Evolutionary conservation across 768 basidiomycete species (phyloP).

Genomic region (Amanita molliuscula): DNA sequence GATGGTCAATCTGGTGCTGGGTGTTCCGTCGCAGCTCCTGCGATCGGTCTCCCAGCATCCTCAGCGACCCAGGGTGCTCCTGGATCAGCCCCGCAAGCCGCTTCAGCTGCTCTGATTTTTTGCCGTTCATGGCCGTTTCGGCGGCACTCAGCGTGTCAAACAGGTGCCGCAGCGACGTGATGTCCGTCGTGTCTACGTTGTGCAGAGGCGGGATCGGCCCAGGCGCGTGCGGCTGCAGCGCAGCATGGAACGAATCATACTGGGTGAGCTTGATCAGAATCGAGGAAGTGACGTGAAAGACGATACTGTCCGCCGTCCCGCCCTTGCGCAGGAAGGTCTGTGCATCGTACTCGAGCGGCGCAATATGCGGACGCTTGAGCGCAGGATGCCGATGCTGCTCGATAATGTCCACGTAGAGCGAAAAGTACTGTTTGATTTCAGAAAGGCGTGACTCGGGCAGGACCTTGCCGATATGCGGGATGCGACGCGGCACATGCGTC

Average conservation of each 20-base stretch:
- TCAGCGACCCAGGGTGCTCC: conserved; percentile 12
- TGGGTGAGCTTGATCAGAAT: conserved; percentile 9
- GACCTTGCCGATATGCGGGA: conserved; percentile 8
- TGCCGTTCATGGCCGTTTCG: conserved; percentile 11
- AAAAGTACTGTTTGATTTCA: conserved; percentile 11
- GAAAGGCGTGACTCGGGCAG: conserved; percentile 8
- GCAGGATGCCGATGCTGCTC: neutral
- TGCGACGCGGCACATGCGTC: conserved; percentile 15
- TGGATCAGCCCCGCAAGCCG: conserved; percentile 13
- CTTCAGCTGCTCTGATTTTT: conserved; percentile 14
- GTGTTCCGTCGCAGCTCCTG: conserved; percentile 12
- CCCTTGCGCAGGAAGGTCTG: neutral
- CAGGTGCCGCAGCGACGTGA: conserved; percentile 6
- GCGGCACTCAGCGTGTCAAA: conserved; percentile 13
- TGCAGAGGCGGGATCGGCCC: conserved; percentile 6
- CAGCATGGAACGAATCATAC: conserved; percentile 9
- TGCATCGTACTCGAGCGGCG: conserved; percentile 7
- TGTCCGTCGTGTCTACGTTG: conserved; percentile 8
- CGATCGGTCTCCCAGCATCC: conserved; percentile 8
- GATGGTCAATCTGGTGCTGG: conserved; percentile 9
- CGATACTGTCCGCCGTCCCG: neutral
- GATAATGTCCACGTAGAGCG: conserved; percentile 14
- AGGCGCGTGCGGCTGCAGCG: conserved; percentile 6
- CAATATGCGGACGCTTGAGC: conserved; percentile 7
- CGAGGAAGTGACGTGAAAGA: conserved; percentile 5